Conservation (phyloP, 306 rosid species). For the Hylodesmum podocarpum region DNA sequence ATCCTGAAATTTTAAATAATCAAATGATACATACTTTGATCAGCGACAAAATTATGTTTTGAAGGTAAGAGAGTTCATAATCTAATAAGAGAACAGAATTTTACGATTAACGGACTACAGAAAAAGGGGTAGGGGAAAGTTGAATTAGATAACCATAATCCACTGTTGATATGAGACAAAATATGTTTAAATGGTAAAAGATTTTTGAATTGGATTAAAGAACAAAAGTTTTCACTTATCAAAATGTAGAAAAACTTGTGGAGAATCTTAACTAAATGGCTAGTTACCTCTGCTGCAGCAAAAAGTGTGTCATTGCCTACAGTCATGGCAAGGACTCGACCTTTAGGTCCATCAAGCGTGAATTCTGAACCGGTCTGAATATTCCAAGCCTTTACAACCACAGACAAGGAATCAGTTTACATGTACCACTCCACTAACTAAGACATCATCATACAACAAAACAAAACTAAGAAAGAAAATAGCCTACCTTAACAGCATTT, state of each 20-base stretch:
- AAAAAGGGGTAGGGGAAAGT: not conserved
- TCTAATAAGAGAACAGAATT: no score
- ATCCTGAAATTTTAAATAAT: constrained; percentile 28
- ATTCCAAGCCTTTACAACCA: constrained; percentile 51
- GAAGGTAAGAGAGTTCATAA: no score
- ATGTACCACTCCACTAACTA: not conserved
- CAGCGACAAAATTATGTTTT: not conserved
- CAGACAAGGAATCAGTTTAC: not conserved
- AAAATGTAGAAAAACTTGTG: no score
- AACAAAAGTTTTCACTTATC: no score
- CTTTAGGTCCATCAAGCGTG: constrained; percentile 44
- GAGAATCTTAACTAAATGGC: not conserved
- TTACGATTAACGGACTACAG: no score
- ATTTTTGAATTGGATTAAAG: no score
- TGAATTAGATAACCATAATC: no score
- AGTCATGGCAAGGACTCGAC: constrained; percentile 40
- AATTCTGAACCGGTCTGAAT: constrained; percentile 20
- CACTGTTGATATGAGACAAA: no score
- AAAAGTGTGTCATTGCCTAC: constrained; percentile 40
- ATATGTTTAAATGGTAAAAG: no score
- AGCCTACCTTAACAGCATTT: constrained; percentile 45
- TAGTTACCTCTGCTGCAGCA: constrained; percentile 44
- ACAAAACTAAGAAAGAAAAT: not conserved
- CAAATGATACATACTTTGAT: not conserved
- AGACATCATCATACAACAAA: not conserved